phyloP scores from a whole-genome alignment of 805 yeast genomes.

The Candida ulmi region DNA sequence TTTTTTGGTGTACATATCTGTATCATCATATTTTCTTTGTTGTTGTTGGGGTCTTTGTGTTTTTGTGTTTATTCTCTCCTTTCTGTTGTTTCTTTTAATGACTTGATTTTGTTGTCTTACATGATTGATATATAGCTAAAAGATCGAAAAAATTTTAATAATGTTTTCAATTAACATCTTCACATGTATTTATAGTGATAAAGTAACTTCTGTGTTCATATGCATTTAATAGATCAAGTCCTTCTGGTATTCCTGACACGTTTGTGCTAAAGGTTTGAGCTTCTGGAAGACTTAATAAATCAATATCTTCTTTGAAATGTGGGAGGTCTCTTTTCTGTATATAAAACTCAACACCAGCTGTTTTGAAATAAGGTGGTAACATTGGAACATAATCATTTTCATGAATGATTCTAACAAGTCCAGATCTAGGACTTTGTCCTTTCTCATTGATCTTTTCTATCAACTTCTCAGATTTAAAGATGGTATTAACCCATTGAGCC shows the following conservation, averaged over 20 bases:
- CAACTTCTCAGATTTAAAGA: constrained; percentile 31
- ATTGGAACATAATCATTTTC: constrained; percentile 52
- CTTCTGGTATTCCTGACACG: too few species aligned
- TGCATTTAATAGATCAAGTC: constrained; percentile 24
- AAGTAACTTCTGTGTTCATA: constrained; percentile 34
- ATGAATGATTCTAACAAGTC: constrained; percentile 53
- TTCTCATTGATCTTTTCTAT: constrained; percentile 7
- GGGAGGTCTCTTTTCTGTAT: constrained; percentile 33
- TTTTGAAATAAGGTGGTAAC: constrained; percentile 44
- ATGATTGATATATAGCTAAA: too few species aligned
- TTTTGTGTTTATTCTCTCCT: too few species aligned
- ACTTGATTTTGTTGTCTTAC: too few species aligned
- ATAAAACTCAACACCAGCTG: constrained; percentile 28
- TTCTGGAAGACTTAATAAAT: constrained; percentile 7
- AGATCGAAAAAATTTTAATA: too few species aligned
- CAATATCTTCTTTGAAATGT: constrained; percentile 20
- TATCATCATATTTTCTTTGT: too few species aligned
- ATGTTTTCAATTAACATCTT: constrained; percentile 1
- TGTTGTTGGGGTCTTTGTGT: too few species aligned
- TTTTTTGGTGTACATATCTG: constrained; percentile 5
- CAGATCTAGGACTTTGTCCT: constrained; percentile 20
- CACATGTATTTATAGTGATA: constrained; percentile 28
- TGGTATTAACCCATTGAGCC: constrained; percentile 51
- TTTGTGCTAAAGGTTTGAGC: too few species aligned
- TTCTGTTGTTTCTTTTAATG: too few species aligned